Base-by-base conservation (phyloP, 2,329 filamentous ascomycete genomes). In the Colletotrichum brevisporum region DNA sequence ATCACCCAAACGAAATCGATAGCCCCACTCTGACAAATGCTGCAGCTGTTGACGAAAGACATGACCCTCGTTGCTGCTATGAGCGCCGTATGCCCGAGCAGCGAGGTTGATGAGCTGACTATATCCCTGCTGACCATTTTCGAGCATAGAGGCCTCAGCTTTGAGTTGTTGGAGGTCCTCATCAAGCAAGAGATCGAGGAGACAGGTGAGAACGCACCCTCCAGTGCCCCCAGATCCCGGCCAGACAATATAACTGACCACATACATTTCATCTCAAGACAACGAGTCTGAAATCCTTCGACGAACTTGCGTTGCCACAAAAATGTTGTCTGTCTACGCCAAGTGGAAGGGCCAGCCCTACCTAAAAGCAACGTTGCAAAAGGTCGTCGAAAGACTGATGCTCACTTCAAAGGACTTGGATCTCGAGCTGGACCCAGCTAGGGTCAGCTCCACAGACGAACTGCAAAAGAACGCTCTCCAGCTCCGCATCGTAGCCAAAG, bases 241-340 rank as follows among this genome's bases (percentile, higher is more conserved):
- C 9, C 31, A n/a, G 18, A 39, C 18, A 9, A 10, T 4, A 18
- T 12, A 9, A 15, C 61, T 69, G 31, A 69, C 27, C 24, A 27
- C 48, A 2, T 6, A 24, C 6, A 9, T 15, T 12, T 59, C 55
- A 65, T 70, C 54, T 73, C 26, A 48, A 85, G 90, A 92, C 75
- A 92, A 90, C 62, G 90, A 92, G 74, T 86, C 90, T 1, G 90
- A 92, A 73, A 83, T 92, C 24, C 78, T 92, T 12, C 85, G 90
- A n/a, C 84, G 90, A 57, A 91, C 90, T 39, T 92, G 89, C 72
- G 90, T 92, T 1, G 88, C 89, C n/a, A 92, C 90, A 2, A 92
- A 92, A 76, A 91, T 92, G 86, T 83, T 92, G 2, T 91, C 90
- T 0, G 85, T 92, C 8, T 92, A 91, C 73, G 90, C 90, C 5